Conservation (phyloP, 371 early-diverging fungal species). For the Actinomortierella wolfii region DNA sequence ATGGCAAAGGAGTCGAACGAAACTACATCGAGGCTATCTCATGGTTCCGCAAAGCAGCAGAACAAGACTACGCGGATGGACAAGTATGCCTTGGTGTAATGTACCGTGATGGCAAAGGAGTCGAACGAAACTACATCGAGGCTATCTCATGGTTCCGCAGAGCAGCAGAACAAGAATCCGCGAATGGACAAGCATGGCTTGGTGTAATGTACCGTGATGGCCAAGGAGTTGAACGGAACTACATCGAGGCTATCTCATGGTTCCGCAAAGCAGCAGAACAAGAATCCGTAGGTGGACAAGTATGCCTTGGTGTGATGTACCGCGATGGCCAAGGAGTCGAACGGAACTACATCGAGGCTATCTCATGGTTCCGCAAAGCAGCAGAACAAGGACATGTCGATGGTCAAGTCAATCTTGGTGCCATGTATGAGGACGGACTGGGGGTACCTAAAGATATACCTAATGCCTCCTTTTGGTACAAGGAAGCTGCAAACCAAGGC, state of each 20-base stretch:
- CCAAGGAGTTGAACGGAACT: constrained; percentile 68
- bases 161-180: constrained; percentile 65
- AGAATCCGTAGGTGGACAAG: constrained; percentile 83
- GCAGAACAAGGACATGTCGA: constrained; percentile 64
- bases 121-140: constrained; percentile 56
- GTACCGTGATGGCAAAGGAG: constrained; percentile 77
- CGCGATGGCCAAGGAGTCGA: constrained; percentile 82
- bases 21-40: constrained; percentile 67
- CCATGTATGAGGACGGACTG: too few species aligned
- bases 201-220: constrained; percentile 88
- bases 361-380: constrained; percentile 72
- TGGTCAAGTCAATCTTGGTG: constrained; percentile 74
- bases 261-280: constrained; percentile 71
- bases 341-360: constrained; percentile 64
- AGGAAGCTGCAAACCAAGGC: constrained; percentile 66
- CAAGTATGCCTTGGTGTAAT: constrained; percentile 81
- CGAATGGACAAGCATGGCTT: constrained; percentile 81
- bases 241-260: constrained; percentile 70
- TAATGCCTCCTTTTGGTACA: constrained; percentile 71
- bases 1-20: constrained; percentile 77
- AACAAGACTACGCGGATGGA: constrained; percentile 79
- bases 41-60: constrained; percentile 76
- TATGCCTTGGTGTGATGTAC: constrained; percentile 79
- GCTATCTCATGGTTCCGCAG: constrained; percentile 75
- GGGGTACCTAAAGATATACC: too few species aligned